A percentile compares a stretch with the other conserved stretches of the same genome.
Evolutionary conservation across 208 protist species (phyloP).

Genomic region (Crithidia sp.): DNA sequence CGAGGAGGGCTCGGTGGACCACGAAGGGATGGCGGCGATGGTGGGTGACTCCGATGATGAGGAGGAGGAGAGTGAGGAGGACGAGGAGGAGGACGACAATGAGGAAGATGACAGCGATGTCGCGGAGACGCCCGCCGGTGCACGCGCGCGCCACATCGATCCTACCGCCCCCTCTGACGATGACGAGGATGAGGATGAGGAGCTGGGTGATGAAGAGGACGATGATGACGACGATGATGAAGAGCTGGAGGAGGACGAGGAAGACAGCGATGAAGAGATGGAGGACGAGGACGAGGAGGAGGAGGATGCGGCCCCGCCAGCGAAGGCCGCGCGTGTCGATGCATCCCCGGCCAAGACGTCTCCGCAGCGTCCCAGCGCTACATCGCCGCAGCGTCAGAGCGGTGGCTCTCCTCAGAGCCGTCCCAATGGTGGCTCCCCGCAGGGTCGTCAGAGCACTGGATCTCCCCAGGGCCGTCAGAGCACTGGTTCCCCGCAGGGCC

Average conservation of each 20-base stretch:
- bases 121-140: slow-evolving; percentile 20
- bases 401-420: slow-evolving; percentile 29
- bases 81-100: slow-evolving; percentile 44
- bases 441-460: slow-evolving; percentile 25
- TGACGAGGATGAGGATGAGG: slow-evolving; percentile 40
- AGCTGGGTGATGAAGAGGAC: slow-evolving; percentile 26
- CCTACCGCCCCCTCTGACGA: slow-evolving; percentile 36
- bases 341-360: slow-evolving; percentile 20
- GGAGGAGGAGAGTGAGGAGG: slow-evolving; percentile 49
- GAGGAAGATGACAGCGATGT: slow-evolving; percentile 39
- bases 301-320: slow-evolving; percentile 30
- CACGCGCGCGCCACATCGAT: slow-evolving; percentile 19
- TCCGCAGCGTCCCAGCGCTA: neutral
- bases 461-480: slow-evolving; percentile 30
- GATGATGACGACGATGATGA: slow-evolving; percentile 23
- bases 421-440: slow-evolving; percentile 22
- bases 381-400: neutral
- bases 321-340: slow-evolving; percentile 39
- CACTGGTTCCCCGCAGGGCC: slow-evolving; percentile 27
- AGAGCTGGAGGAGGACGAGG: slow-evolving; percentile 28
- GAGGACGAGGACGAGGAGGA: slow-evolving; percentile 22
- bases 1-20: slow-evolving; percentile 35
- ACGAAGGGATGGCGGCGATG: slow-evolving; percentile 43
- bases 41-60: slow-evolving; percentile 48
- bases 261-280: slow-evolving; percentile 33